Evolutionary conservation across 2,329 filamentous ascomycete species (phyloP).

Genomic region (Venturia aucupariae): DNA sequence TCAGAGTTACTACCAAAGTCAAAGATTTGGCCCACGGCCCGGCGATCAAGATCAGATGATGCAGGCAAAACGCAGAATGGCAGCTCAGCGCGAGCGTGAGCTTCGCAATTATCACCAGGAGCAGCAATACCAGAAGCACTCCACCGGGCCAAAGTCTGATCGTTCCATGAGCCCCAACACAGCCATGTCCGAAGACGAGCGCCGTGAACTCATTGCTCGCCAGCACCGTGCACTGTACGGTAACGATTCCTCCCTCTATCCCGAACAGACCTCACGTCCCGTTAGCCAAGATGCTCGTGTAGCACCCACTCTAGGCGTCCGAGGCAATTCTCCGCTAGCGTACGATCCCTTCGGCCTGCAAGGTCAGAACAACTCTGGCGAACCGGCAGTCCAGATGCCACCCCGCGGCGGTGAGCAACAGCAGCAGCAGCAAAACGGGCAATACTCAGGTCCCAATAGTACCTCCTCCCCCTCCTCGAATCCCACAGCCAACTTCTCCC

Average conservation of each 20-base stretch:
- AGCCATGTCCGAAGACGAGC: conserved; percentile 86
- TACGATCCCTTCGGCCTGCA: conserved; percentile 61
- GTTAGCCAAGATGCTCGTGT: conserved; percentile 56
- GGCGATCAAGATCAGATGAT: conserved; percentile 97
- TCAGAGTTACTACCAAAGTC: conserved; percentile 88
- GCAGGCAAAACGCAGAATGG: conserved; percentile 98
- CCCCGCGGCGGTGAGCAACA: conserved; percentile 30
- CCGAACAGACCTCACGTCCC: conserved; percentile 48
- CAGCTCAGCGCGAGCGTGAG: conserved; percentile 96
- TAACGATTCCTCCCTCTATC: conserved; percentile 58
- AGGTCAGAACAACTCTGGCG: conserved; percentile 40
- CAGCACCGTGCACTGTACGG: conserved; percentile 93
- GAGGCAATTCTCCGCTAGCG: conserved; percentile 71
- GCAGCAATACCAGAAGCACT: conserved; percentile 98
- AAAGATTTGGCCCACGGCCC: conserved; percentile 77
- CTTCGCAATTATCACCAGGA: conserved; percentile 99
- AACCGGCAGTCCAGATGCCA: conserved; percentile 45
- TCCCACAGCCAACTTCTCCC: conserved; percentile 39
- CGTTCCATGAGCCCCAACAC: conserved; percentile 74
- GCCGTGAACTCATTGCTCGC: conserved; percentile 88
- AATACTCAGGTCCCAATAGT: conserved; percentile 67
- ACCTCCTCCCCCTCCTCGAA: conserved; percentile 73
- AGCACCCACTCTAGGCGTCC: conserved; percentile 50
- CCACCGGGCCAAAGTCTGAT: conserved; percentile 71
- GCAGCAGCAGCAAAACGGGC: conserved; percentile 35